Base-by-base conservation (phyloP, 139 green algal species). In the Picochlorum costavermella region DNA sequence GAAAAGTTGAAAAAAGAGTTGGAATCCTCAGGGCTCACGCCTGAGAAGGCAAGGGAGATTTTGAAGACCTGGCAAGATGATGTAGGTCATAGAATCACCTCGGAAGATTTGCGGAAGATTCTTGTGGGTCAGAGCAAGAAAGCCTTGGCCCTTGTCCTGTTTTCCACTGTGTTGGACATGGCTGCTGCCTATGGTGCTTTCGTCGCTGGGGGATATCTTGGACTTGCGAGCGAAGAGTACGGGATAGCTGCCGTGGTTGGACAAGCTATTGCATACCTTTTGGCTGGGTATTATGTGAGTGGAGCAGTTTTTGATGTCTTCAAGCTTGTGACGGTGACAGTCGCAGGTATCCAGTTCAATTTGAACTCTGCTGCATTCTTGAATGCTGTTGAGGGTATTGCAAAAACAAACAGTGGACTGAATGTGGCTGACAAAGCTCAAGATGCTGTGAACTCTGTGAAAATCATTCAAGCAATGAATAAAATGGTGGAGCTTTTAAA, bases 221-320 rank as follows among this genome's bases (percentile, higher is more conserved):
- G 70, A 37, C 17, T 50, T 11, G 40, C 46, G n/a, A 36, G 25
- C 28, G 9, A 61, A 17, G 16, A 73, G 40, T 65, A 37, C 13
- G 31, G 68, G 40, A 9, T 60, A 46, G 36, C 49, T 20, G 60
- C 68, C 4, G 45, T 78, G 43, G 44, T 53, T 11, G 28, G 72
- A 17, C 62, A 82, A 48, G 77, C 71, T 1, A 31, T 69, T 1
- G 74, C 74, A 1, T 81, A 72, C 50, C 61, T 73, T 40, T 30
- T 80, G 28, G 63, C 53, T 17, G 56, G 59, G 5, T 82, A 81
- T 48, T 78, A 72, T 29, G 69, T 61, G 5, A 73, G 55, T 55
- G 71, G 74, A 45, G 74, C 72, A 3, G 13, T 83, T 3, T 73
- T 83, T 14, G 76, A 83, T 46, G 44, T 78, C 2, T 83, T 83